Base-by-base conservation (phyloP, 2,329 filamentous ascomycete species). In the Trichoderma gracile region DNA sequence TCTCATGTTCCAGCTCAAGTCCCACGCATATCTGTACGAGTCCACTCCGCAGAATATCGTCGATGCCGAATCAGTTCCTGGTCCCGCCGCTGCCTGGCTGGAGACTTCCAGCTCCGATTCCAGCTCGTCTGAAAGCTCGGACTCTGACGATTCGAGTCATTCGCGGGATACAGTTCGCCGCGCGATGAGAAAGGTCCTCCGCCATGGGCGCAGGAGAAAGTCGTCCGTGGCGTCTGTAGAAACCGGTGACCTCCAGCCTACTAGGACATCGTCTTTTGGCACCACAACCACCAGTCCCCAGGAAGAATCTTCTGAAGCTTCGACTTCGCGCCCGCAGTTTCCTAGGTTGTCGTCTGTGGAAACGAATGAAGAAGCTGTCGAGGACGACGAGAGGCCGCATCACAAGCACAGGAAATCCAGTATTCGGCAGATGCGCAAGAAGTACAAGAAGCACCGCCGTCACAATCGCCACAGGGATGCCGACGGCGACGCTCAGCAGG, bases 41-140 rank as follows among this genome's bases (percentile, higher is more conserved):
- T 95, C 92, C 69, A 97, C 91, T 5, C 93, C 93, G 10, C 93
- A 97, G 78, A 89, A 93, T 70, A 90, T 96, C 66, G 95, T 97
- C 68, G 93, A 97, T 70, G 92, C 95, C 71, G 93, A 97, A 74
- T 89, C 92, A 0, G 89, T 92, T 52, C 93, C 93, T 23, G 93
- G 93, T 68, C 89, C 95, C 0, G 84, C 93, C 14, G 90, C 90
- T 19, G 90, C 90, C 38, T 91, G 94, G 77, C 84, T 97, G 72
- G 90, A 95, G 68, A 87, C 87, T 0, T 91, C 89, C 3, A 84
- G 80, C 69, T 84, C 82, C 1, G 82, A 85, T 33, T 78, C 79
- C 58, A 81, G 79, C 64, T 83, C 83, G 14, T 87, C 84, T 0
- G 88, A 85, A 0, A 87, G 86, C 6, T 87, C 86, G 15, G 90